These are phyloP conservation scores for Saussurea involucrata DNA, from an alignment of 129 eudicot species.

Conservation along the genomic window DNA sequence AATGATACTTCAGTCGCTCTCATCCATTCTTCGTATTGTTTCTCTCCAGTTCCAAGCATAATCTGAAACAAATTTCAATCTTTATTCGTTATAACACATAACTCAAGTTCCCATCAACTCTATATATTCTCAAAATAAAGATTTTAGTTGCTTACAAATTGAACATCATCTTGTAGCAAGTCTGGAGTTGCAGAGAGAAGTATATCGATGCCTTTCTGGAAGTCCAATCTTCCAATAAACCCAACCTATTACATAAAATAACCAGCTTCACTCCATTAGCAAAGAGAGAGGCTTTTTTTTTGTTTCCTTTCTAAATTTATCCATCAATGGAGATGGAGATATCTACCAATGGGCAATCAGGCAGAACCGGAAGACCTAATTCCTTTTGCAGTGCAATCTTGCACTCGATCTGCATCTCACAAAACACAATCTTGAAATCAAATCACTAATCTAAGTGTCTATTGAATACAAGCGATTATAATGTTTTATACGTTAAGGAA, in stretches of 20 bases:
- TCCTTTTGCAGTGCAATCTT: constrained; percentile 79
- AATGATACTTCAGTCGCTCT: constrained; percentile 56
- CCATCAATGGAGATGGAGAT: constrained; percentile 1
- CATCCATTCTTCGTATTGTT: constrained; percentile 95
- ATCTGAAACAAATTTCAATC: constrained; percentile 41
- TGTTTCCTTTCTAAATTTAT: neutral
- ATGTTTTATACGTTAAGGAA: neutral
- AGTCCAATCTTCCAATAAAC: constrained; percentile 91
- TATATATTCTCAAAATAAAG: neutral
- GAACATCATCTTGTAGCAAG: constrained; percentile 80
- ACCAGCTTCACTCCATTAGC: neutral
- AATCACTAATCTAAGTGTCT: neutral
- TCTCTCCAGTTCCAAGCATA: constrained; percentile 98
- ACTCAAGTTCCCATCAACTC: neutral
- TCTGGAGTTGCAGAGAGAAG: constrained; percentile 68
- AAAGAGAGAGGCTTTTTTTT: neutral
- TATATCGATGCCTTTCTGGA: constrained; percentile 89
- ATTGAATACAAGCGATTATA: no score
- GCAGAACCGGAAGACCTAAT: constrained; percentile 76
- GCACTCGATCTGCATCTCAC: constrained; percentile 55
- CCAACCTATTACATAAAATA: constrained; percentile 51
- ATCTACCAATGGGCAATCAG: constrained; percentile 91
- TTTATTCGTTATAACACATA: neutral
- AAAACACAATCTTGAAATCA: constrained; percentile 7
- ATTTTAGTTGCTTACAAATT: constrained; percentile 56